Percentiles rank a stretch among this genome's conserved stretches.
Conservation (phyloP, 2,329 filamentous ascomycete genomes). For the Fusarium tanahbumbuense region DNA sequence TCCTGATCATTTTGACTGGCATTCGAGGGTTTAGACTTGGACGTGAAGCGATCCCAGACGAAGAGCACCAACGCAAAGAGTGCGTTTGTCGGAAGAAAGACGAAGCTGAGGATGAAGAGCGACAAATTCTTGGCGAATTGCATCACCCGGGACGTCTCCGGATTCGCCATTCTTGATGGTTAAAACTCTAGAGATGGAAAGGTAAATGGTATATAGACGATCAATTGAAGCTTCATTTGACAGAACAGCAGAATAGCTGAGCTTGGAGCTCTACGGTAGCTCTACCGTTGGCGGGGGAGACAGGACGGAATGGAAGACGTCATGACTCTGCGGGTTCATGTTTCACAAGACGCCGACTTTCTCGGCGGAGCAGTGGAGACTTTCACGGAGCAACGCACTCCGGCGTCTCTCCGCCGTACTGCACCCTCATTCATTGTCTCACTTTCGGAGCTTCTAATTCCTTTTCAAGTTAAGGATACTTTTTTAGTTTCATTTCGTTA, state of each 20-base stretch:
- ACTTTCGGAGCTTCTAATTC: background rate
- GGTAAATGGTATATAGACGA: background rate
- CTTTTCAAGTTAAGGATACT: accelerated
- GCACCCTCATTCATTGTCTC: background rate
- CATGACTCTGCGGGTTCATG: slow-evolving; percentile 29
- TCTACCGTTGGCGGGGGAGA: too few relatives aligned
- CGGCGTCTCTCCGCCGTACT: background rate
- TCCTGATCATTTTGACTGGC: background rate
- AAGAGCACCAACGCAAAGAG: slow-evolving; percentile 12
- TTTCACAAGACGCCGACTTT: slow-evolving; percentile 8
- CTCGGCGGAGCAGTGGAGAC: slow-evolving; percentile 6
- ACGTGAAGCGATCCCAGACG: slow-evolving; percentile 13
- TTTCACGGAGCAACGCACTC: slow-evolving; percentile 6
- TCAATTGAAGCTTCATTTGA: slow-evolving; percentile 1
- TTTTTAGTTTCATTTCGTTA: background rate
- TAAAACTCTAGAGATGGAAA: background rate
- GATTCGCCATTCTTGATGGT: background rate
- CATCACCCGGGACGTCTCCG: background rate
- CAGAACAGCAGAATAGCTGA: background rate
- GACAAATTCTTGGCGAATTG: slow-evolving; percentile 31
- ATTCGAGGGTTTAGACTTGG: background rate
- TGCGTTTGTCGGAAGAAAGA: slow-evolving; percentile 10
- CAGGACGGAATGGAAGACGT: slow-evolving; percentile 37
- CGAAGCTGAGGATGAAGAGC: slow-evolving; percentile 28
- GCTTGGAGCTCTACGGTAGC: too few relatives aligned